A percentile compares a stretch with the other conserved stretches of the same genome.
Evolutionary conservation across 2,329 filamentous ascomycete genomes (phyloP).

Genomic region (Phialophora tarda): DNA sequence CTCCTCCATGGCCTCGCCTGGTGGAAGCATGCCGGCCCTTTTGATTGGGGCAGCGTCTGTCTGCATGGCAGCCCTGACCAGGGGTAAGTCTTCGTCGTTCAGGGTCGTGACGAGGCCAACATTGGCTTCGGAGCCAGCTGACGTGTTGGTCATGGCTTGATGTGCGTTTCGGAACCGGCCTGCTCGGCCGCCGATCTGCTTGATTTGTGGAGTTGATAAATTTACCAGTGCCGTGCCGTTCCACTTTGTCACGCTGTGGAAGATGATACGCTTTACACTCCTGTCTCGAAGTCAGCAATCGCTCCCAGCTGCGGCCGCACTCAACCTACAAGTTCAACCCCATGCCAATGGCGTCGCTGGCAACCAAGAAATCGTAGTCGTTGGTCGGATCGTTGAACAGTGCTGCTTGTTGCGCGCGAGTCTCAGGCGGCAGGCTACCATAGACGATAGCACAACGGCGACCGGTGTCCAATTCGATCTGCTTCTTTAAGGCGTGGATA

Average conservation of each 20-base stretch:
- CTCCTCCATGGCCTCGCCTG: constrained; percentile 70
- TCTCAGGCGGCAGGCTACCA: constrained; percentile 88
- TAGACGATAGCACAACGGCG: constrained; percentile 91
- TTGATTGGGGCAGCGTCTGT: constrained; percentile 68
- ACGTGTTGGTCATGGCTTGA: constrained; percentile 51
- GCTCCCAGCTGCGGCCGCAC: neutral
- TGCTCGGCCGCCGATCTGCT: constrained; percentile 92
- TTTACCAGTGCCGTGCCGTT: constrained; percentile 64
- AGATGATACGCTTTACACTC: constrained; percentile 84
- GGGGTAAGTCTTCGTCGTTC: constrained; percentile 69
- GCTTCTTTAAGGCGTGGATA: constrained; percentile 78
- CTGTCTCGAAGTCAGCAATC: constrained; percentile 44
- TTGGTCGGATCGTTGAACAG: constrained; percentile 95
- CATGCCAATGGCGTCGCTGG: constrained; percentile 97
- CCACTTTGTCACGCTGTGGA: constrained; percentile 77
- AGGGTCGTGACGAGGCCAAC: constrained; percentile 81
- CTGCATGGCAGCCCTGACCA: constrained; percentile 67
- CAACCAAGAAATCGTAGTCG: constrained; percentile 92
- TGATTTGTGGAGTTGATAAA: constrained; percentile 77
- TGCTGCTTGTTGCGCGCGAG: constrained; percentile 84
- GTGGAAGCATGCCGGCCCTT: constrained; percentile 76
- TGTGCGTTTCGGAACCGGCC: constrained; percentile 80
- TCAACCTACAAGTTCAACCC: constrained; percentile 79
- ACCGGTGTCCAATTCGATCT: constrained; percentile 77
- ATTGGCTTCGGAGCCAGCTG: constrained; percentile 40